Evolutionary conservation across 2,329 filamentous ascomycete genomes (phyloP).

Genomic region (Microsporum ferrugineum): DNA sequence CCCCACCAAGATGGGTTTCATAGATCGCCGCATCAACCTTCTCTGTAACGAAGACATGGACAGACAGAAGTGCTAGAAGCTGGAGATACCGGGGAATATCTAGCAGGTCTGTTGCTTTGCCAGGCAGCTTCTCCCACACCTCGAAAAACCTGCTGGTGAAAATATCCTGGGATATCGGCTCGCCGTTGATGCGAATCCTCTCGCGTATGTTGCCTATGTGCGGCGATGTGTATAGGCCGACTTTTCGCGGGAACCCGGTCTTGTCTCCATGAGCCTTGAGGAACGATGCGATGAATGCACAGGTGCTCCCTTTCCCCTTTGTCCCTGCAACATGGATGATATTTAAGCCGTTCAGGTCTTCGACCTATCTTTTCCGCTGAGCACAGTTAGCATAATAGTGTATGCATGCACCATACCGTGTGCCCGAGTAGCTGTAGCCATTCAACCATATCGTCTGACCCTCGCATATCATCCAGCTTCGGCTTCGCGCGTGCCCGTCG

Average conservation of each 20-base stretch:
- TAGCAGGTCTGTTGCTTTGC: not conserved
- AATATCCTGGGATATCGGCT: conserved; percentile 11
- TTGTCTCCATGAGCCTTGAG: conserved; percentile 40
- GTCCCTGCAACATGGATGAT: conserved; percentile 58
- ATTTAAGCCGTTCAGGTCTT: conserved; percentile 47
- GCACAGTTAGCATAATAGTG: not conserved
- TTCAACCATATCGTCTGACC: conserved; percentile 3
- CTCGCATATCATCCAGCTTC: not conserved
- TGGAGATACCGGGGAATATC: not conserved
- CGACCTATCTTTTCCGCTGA: conserved; percentile 19
- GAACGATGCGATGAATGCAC: conserved; percentile 53
- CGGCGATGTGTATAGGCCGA: conserved; percentile 58
- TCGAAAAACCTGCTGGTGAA: conserved; percentile 19
- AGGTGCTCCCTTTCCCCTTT: conserved; percentile 59
- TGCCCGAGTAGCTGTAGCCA: conserved; percentile 4
- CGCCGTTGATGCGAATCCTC: conserved; percentile 20
- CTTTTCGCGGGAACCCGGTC: conserved; percentile 24
- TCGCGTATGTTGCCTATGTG: conserved; percentile 32
- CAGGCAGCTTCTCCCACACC: conserved; percentile 25
- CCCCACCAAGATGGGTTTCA: conserved; percentile 57
- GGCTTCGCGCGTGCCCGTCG: not conserved
- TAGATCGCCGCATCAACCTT: conserved; percentile 41
- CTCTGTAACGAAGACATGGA: not conserved
- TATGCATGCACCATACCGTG: not conserved
- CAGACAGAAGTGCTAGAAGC: not conserved